A percentile compares a stretch with the other conserved stretches of the same genome.
Conservation (phyloP, 257 asterid genomes). For the Jasminum sambac region DNA sequence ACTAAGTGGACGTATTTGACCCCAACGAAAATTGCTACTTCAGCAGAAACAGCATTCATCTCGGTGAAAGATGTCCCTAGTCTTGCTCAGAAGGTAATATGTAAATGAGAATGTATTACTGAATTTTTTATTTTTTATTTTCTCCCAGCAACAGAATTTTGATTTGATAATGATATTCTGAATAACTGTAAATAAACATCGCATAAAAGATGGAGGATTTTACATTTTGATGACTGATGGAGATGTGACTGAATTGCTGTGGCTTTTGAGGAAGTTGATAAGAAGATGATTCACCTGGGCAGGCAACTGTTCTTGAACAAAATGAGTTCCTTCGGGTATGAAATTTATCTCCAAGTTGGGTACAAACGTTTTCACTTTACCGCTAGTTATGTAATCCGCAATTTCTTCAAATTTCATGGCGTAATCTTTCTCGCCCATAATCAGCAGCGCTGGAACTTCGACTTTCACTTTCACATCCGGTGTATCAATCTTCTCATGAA, state of each 20-base stretch:
- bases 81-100: too few relatives aligned
- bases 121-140: too few relatives aligned
- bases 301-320: constrained; percentile 73
- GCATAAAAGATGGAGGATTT: too few relatives aligned
- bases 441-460: constrained; percentile 62
- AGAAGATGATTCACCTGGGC: constrained; percentile 47
- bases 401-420: constrained; percentile 57
- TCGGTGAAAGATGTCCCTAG: too few relatives aligned
- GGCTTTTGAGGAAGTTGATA: constrained; percentile 43
- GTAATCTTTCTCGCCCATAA: constrained; percentile 74
- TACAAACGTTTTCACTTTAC: constrained; percentile 38
- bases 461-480: constrained; percentile 44
- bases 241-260: constrained; percentile 6
- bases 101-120: too few relatives aligned
- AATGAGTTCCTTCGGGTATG: constrained; percentile 73
- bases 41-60: too few relatives aligned
- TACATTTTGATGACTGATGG: not conserved
- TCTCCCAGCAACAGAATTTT: too few relatives aligned
- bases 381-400: constrained; percentile 59
- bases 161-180: too few relatives aligned
- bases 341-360: constrained; percentile 56
- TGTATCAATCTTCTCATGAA: constrained; percentile 20
- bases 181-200: too few relatives aligned
- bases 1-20: too few relatives aligned
- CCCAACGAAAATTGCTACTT: too few relatives aligned